Conservation (phyloP, 768 basidiomycete genomes). For the Podaxis rugospora region DNA sequence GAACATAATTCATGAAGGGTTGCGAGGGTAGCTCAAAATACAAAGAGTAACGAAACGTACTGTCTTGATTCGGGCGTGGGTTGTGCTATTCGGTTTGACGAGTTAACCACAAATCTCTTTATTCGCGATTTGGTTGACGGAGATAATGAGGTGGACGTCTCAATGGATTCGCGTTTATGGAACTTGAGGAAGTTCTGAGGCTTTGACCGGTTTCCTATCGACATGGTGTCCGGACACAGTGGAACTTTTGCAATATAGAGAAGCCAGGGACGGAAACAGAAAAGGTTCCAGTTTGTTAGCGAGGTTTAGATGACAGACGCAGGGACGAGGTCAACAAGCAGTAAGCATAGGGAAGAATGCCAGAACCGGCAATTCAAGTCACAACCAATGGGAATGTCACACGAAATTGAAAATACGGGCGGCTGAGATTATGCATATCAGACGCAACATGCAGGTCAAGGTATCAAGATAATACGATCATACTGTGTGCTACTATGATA, state of each 20-base stretch:
- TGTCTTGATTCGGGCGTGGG: conserved; percentile 48
- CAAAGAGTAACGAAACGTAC: conserved; percentile 22
- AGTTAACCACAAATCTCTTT: conserved; percentile 32
- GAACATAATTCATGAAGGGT: background rate
- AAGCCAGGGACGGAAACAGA: background rate
- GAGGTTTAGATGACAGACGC: too few relatives aligned
- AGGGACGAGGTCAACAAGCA: background rate
- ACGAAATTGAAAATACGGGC: background rate
- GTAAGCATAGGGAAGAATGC: background rate
- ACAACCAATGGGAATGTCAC: background rate
- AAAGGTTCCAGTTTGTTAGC: background rate
- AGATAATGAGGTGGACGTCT: conserved; percentile 10
- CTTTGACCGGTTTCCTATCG: background rate
- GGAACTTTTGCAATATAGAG: background rate
- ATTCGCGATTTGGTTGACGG: conserved; percentile 37
- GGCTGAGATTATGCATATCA: too few relatives aligned
- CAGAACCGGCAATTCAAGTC: background rate
- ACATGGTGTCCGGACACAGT: background rate
- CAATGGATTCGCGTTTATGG: conserved; percentile 1
- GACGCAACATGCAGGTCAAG: background rate
- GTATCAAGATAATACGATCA: background rate
- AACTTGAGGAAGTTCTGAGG: conserved; percentile 3
- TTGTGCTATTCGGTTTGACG: conserved; percentile 34
- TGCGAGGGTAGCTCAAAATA: background rate
- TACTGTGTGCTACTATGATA: background rate